These are phyloP conservation scores for Backusella parvicylindrica DNA, from an alignment of 192 early-diverging fungal species.

Conservation along the genomic window DNA sequence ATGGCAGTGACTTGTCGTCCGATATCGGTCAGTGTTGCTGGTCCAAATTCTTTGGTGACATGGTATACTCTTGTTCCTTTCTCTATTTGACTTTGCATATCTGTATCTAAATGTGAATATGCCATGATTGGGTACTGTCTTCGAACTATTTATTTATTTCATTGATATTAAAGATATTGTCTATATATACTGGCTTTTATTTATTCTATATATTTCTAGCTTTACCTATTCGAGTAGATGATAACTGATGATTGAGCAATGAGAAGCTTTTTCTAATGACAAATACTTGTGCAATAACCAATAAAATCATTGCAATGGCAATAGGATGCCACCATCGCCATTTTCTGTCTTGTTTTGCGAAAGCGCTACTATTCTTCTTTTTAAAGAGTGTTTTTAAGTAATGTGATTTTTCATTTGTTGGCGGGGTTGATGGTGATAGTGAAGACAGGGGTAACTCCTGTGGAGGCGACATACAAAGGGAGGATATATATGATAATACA, in stretches of 20 bases:
- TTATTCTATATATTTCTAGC: background rate
- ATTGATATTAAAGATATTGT: background rate
- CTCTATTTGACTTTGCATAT: conserved; percentile 20
- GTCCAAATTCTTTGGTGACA: conserved; percentile 55
- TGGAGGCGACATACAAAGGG: background rate
- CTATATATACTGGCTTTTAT: no score
- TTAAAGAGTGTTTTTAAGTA: background rate
- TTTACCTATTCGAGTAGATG: conserved; percentile 28
- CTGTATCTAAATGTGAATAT: conserved; percentile 42
- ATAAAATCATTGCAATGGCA: background rate
- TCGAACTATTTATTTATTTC: conserved; percentile 21
- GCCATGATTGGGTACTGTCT: conserved; percentile 43
- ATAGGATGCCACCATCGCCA: conserved; percentile 36
- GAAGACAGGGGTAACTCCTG: background rate
- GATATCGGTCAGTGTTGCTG: conserved; percentile 43
- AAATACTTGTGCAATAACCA: conserved; percentile 10
- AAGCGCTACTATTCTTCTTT: background rate
- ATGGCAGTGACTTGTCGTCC: conserved; percentile 52
- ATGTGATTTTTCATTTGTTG: background rate
- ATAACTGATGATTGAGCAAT: conserved; percentile 13
- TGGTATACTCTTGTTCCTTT: conserved; percentile 49
- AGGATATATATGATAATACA: background rate
- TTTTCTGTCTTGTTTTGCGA: conserved; percentile 17
- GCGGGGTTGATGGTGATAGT: background rate
- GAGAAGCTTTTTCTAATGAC: conserved; percentile 10